Evolutionary conservation across 371 early-diverging fungal species (phyloP).

Genomic region (Capniomyces stellatus): DNA sequence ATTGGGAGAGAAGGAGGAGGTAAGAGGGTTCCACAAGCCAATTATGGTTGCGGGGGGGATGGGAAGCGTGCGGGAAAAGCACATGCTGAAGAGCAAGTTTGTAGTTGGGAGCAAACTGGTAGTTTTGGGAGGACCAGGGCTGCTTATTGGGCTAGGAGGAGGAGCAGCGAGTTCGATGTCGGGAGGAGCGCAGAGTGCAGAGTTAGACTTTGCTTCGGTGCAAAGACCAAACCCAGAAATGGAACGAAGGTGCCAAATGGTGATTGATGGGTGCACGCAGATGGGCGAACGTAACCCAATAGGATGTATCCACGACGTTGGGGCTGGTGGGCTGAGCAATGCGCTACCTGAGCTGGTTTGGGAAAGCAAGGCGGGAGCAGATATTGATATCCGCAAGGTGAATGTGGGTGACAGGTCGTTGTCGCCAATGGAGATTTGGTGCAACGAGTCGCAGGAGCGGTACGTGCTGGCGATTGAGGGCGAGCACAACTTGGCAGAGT

Average conservation of each 20-base stretch:
- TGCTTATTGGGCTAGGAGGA: constrained; percentile 96
- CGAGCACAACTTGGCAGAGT: constrained; percentile 34
- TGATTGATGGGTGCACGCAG: constrained; percentile 79
- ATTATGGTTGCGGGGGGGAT: constrained; percentile 97
- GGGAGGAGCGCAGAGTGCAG: constrained; percentile 68
- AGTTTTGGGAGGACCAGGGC: constrained; percentile 88
- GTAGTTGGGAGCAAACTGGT: constrained; percentile 61
- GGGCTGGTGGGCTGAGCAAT: constrained; percentile 94
- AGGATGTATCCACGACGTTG: constrained; percentile 90
- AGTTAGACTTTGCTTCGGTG: constrained; percentile 90
- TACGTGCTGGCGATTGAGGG: constrained; percentile 78
- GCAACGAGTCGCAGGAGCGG: constrained; percentile 95
- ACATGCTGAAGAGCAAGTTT: constrained; percentile 69
- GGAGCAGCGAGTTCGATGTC: constrained; percentile 94
- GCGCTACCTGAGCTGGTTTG: constrained; percentile 94
- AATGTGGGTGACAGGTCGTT: constrained; percentile 75
- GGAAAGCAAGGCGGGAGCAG: constrained; percentile 78
- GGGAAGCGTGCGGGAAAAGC: constrained; percentile 72
- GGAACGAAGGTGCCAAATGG: constrained; percentile 90
- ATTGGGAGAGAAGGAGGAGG: constrained; percentile 23
- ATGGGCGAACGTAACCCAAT: constrained; percentile 65
- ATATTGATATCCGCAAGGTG: constrained; percentile 71
- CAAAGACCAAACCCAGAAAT: constrained; percentile 97
- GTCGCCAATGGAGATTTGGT: constrained; percentile 98
- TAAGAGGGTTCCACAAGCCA: constrained; percentile 94